Evolutionary conservation across 1,139 yeast species (phyloP), one percentile per base, ranked within the genome.

Genomic region (Yarrowia galli): DNA sequence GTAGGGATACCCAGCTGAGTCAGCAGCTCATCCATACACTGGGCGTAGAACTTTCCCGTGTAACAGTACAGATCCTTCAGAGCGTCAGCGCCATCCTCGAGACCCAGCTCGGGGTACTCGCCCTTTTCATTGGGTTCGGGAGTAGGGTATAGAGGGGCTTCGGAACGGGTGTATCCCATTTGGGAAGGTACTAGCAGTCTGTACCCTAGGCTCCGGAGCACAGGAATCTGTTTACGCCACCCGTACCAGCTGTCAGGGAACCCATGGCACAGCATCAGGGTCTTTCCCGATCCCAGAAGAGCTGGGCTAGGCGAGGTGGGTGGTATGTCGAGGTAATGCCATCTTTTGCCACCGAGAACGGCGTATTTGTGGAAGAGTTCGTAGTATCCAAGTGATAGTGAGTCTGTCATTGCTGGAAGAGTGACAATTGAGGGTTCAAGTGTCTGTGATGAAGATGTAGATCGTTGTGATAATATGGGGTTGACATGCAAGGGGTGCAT

Each of bases 221-320:
- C 42, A 3, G 49, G 61, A 40, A 65, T 53, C 63, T 65, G 67
- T 23, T 43, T 32, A 43, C 67, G 28, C 61, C 63, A 65, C 3
- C 67, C 67, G 22, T 51, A 65, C 67, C 67, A 65, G 15, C 49
- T 38, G 16, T 65, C 67, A 13, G 67, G 67, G 25, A 65, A 65
- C 7, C 67, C 67, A 18, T 65, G 67, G 40, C 40, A 53, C 10
- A 65, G 61, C 22, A 65, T 12, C 3, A 65, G 61, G 25, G 53
- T 45, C 46, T 40, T 45, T 23, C 56, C 66, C 15, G 49, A 9
- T 15, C 64, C 64, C 2, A 43, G 8, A 13, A 56, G 48, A 7
- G 46, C 23, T 2, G 63, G 46, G 25, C 13, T 22, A 2, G 46
- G 42, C 16, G 28, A 22, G 2, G 60, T 49, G 13, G 61, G 61